Evolutionary conservation across 2,329 filamentous ascomycete genomes (phyloP).

Genomic region (Ophiocordyceps robertsii): DNA sequence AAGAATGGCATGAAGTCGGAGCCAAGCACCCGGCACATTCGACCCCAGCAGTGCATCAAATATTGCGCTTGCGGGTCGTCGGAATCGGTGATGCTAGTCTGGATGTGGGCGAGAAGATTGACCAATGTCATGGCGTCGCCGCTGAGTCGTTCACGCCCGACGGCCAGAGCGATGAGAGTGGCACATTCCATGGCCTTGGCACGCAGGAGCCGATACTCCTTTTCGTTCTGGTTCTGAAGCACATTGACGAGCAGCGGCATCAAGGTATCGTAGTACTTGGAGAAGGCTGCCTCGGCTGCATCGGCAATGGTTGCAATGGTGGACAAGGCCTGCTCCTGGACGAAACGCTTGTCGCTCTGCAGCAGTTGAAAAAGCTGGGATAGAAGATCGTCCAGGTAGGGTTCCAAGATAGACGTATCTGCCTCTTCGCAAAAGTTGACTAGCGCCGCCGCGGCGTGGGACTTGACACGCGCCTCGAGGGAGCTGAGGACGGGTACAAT

Average conservation of each 20-base stretch:
- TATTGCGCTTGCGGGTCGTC: slow-evolving; percentile 97
- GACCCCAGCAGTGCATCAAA: slow-evolving; percentile 95
- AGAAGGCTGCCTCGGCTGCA: slow-evolving; percentile 87
- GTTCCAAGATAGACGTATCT: slow-evolving; percentile 80
- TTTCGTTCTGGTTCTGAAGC: slow-evolving; percentile 77
- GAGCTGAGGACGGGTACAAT: slow-evolving; percentile 89
- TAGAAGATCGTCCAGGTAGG: slow-evolving; percentile 81
- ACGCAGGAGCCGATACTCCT: slow-evolving; percentile 79
- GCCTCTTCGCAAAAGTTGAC: slow-evolving; percentile 99
- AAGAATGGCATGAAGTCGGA: slow-evolving; percentile 87
- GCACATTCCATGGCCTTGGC: slow-evolving; percentile 99
- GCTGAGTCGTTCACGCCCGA: slow-evolving; percentile 85
- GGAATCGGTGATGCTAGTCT: slow-evolving; percentile 71
- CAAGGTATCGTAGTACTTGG: slow-evolving; percentile 86
- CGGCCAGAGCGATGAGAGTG: slow-evolving; percentile 86
- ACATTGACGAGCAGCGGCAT: slow-evolving; percentile 94
- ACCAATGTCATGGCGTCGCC: slow-evolving; percentile 78
- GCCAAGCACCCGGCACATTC: slow-evolving; percentile 92
- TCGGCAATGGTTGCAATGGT: slow-evolving; percentile 99
- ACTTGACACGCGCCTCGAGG: slow-evolving; percentile 84
- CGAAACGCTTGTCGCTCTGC: slow-evolving; percentile 85
- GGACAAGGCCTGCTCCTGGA: slow-evolving; percentile 93
- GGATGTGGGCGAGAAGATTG: slow-evolving; percentile 74
- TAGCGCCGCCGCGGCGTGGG: slow-evolving; percentile 90
- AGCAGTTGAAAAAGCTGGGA: slow-evolving; percentile 76